Base-by-base conservation (phyloP, 2,329 filamentous ascomycete genomes). In the Elsinoe ampelina region DNA sequence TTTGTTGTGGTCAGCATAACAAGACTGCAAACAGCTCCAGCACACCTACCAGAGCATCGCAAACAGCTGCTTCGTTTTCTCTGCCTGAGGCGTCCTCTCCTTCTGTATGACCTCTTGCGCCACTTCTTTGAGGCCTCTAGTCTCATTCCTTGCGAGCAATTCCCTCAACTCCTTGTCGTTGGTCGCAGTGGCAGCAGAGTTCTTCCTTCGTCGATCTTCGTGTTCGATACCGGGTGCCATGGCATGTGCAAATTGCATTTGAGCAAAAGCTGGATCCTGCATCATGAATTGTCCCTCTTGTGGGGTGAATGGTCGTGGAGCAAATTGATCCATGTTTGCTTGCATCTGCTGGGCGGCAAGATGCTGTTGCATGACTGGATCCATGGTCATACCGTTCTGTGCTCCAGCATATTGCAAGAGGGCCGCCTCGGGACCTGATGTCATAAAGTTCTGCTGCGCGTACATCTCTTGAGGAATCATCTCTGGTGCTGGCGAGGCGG, bases 11-110 rank as follows among this genome's bases (percentile, higher is more conserved):
- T 57, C 19, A 50, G 63, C 5, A 62, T 13, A 48, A 13, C 35
- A 34, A 11, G 54, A 54, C 15, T 43, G 15, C 22, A 54, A 20
- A 20, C 42, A 57, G 1, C 13, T 35, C 13, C 12, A 45, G 43
- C n/a, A 20, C 35, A 71, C 82, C 65, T 78, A 91, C 88, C 88
- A 95, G 51, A 92, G 77, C 87, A 95, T 92, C 19, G 88, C 88
- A 72, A 93, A 93, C 7, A 93, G 81, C 68, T 93, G 89, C 60
- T 89, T 86, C 20, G 86, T 86, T 64, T 89, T 82, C 71, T 95
- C 88, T 1, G 87, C 88, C 68, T 89, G 87, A 11, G 87, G 86
- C 0, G 87, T 88, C 55, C 86, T 79, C 67, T 92, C 87, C 63
- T 89, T 89, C 43, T 85, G 84, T 62, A 89, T 86, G 22, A 91